phyloP scores from a whole-genome alignment of 2,329 filamentous ascomycete species.

The Periconia sp. region DNA sequence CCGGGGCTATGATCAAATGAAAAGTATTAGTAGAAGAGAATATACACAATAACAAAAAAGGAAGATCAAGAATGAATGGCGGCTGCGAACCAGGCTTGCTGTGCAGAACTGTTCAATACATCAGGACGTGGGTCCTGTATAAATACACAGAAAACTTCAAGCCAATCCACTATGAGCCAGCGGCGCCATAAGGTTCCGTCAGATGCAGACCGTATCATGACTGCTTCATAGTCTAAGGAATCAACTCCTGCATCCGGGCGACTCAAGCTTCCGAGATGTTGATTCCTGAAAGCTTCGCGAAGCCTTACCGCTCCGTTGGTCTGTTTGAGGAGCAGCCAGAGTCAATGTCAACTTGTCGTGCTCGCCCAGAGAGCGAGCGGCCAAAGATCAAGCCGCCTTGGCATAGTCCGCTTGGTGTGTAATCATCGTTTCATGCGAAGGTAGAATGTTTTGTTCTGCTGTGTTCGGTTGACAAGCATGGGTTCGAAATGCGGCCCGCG shows the following conservation, averaged over 20 bases:
- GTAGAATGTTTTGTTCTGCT: slow-evolving; percentile 27
- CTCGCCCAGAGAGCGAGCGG: slow-evolving; percentile 19
- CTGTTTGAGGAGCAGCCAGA: slow-evolving; percentile 11
- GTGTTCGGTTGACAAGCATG: slow-evolving; percentile 22
- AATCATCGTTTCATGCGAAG: slow-evolving; percentile 30
- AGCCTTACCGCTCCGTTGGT: slow-evolving; percentile 6
- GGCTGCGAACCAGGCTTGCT: slow-evolving; percentile 35
- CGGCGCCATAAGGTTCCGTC: slow-evolving; percentile 21
- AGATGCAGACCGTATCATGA: slow-evolving; percentile 20
- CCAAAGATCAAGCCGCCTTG: slow-evolving; percentile 20
- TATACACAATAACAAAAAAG: slow-evolving; percentile 18
- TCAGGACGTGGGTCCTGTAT: slow-evolving; percentile 18
- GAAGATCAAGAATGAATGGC: slow-evolving; percentile 26
- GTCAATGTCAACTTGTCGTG: slow-evolving; percentile 14
- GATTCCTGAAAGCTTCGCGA: slow-evolving; percentile 14
- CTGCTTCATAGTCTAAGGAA: slow-evolving; percentile 15
- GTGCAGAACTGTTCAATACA: slow-evolving; percentile 16
- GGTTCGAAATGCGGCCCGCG: slow-evolving; percentile 11
- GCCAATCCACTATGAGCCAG: neutral
- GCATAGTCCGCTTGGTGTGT: slow-evolving; percentile 22
- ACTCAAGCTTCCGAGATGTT: slow-evolving; percentile 14
- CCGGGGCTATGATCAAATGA: slow-evolving; percentile 31
- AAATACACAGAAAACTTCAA: slow-evolving; percentile 24
- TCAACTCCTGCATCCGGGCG: slow-evolving; percentile 17
- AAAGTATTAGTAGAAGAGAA: slow-evolving; percentile 19